Evolutionary conservation across 1,139 yeast species (phyloP).

Genomic region (Yamadazyma taylorii): DNA sequence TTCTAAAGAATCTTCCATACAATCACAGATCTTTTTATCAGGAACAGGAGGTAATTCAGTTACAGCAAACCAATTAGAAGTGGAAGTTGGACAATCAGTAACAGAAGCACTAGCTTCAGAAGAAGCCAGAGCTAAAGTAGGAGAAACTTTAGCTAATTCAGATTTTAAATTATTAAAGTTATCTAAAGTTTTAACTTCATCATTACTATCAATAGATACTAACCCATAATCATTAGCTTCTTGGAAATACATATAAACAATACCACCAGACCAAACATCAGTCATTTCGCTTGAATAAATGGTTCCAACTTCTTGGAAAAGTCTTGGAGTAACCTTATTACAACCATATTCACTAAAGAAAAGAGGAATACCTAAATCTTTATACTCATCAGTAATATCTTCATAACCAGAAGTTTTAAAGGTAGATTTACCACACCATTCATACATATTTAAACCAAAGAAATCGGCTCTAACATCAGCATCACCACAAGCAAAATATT

Average conservation of each 20-base stretch:
- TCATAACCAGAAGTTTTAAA: constrained; percentile 69
- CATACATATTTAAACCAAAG: constrained; percentile 93
- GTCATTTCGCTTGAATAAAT: constrained; percentile 64
- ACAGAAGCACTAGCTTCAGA: constrained; percentile 23
- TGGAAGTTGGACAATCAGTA: constrained; percentile 52
- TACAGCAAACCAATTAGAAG: constrained; percentile 54
- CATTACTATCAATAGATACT: constrained; percentile 50
- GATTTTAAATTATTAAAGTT: constrained; percentile 56
- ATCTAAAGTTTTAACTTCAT: constrained; percentile 37
- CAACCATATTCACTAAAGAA: constrained; percentile 96
- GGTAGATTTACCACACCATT: constrained; percentile 85
- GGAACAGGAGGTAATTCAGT: constrained; percentile 70
- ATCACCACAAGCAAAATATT: constrained; percentile 81
- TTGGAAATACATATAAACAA: constrained; percentile 86
- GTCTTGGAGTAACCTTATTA: constrained; percentile 63
- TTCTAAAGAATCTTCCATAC: constrained; percentile 47
- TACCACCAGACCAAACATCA: constrained; percentile 88
- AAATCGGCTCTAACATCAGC: constrained; percentile 72
- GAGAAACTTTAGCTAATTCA: constrained; percentile 53
- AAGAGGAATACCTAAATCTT: constrained; percentile 72
- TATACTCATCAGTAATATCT: constrained; percentile 70
- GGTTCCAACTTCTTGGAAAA: constrained; percentile 68
- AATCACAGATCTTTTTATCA: constrained; percentile 56
- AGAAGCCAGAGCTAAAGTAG: constrained; percentile 37
- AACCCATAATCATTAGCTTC: constrained; percentile 82